Conservation (phyloP, 768 basidiomycete genomes). For the Calvatia gigantea region DNA sequence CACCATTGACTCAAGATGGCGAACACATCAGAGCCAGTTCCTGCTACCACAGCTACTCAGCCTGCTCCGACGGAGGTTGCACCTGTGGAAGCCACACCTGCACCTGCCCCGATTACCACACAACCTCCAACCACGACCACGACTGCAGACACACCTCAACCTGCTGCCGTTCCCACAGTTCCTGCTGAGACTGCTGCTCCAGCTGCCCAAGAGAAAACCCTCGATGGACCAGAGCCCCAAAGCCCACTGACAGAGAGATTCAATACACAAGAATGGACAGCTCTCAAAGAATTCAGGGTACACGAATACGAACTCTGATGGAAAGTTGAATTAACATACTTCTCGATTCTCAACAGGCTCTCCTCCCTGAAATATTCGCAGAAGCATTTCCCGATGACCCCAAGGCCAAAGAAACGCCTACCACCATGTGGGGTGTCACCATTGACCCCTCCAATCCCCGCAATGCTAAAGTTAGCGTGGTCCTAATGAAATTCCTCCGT, state of each 20-base stretch:
- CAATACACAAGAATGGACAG: constrained; percentile 68
- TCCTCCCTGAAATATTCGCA: constrained; percentile 50
- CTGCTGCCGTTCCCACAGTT: constrained; percentile 13
- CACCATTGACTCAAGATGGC: neutral
- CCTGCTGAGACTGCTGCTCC: constrained; percentile 12
- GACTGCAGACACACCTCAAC: constrained; percentile 17
- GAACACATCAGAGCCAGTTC: neutral
- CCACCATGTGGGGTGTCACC: constrained; percentile 68
- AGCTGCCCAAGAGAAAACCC: constrained; percentile 16
- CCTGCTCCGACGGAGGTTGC: neutral
- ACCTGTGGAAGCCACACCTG: constrained; percentile 6
- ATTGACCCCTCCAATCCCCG: constrained; percentile 55
- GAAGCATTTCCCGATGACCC: constrained; percentile 60
- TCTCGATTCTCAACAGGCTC: constrained; percentile 22
- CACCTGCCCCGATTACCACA: constrained; percentile 14
- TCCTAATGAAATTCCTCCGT: constrained; percentile 79
- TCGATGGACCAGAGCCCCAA: constrained; percentile 50
- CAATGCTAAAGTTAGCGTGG: constrained; percentile 69
- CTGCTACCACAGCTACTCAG: neutral
- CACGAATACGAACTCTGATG: constrained; percentile 14
- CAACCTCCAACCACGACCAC: constrained; percentile 14
- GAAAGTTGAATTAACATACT: neutral
- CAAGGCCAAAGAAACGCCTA: constrained; percentile 45
- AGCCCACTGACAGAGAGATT: constrained; percentile 68
- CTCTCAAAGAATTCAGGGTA: constrained; percentile 67